Evolutionary conservation across 2,329 filamentous ascomycete genomes (phyloP).

Genomic region (Penicillium sp.): DNA sequence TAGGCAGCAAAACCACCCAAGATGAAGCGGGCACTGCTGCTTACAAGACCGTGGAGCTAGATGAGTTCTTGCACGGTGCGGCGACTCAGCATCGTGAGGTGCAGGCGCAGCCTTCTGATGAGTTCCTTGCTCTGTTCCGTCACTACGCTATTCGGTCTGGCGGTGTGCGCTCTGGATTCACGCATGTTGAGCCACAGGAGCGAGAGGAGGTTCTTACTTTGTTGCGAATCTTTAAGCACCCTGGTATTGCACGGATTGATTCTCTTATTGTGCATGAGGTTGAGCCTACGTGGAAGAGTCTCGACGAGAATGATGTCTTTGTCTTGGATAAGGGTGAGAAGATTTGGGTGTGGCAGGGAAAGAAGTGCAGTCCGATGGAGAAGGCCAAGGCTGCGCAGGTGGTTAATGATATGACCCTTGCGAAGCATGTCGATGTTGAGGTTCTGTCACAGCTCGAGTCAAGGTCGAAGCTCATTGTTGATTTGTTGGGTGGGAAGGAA

Average conservation of each 20-base stretch:
- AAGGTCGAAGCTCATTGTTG: slow-evolving; percentile 53
- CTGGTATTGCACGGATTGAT: slow-evolving; percentile 48
- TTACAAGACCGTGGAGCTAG: slow-evolving; percentile 70
- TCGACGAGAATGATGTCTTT: slow-evolving; percentile 69
- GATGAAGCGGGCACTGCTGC: slow-evolving; percentile 70
- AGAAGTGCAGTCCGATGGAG: slow-evolving; percentile 66
- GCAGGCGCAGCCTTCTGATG: slow-evolving; percentile 59
- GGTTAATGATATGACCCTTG: slow-evolving; percentile 58
- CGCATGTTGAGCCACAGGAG: slow-evolving; percentile 58
- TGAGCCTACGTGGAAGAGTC: slow-evolving; percentile 60
- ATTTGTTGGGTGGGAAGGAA: slow-evolving; percentile 55
- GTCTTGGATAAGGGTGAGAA: slow-evolving; percentile 63
- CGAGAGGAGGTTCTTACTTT: slow-evolving; percentile 53
- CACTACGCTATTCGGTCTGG: slow-evolving; percentile 61
- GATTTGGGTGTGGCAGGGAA: slow-evolving; percentile 71
- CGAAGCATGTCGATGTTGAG: slow-evolving; percentile 65
- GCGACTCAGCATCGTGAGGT: slow-evolving; percentile 68
- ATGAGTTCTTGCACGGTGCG: slow-evolving; percentile 64
- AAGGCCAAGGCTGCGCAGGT: slow-evolving; percentile 69
- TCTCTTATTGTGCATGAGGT: slow-evolving; percentile 65
- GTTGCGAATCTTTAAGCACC: slow-evolving; percentile 65
- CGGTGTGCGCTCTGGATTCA: slow-evolving; percentile 64
- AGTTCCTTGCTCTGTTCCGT: slow-evolving; percentile 63
- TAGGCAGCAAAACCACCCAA: slow-evolving; percentile 65
- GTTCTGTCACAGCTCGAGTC: slow-evolving; percentile 63